Evolutionary conservation across 805 yeast species (phyloP).

Genomic region (Candida khao-thaluensis): DNA sequence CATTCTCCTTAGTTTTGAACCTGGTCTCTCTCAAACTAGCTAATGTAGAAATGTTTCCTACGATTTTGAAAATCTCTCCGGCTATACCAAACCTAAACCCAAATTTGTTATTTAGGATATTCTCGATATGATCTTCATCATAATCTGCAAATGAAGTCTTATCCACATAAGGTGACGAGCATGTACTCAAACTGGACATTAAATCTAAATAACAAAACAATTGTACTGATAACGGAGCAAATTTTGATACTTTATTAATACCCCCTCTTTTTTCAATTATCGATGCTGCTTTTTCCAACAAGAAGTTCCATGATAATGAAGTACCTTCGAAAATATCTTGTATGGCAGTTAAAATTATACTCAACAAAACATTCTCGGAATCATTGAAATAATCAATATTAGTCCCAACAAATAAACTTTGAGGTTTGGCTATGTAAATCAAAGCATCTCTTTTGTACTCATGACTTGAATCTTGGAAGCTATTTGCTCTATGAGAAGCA

Average conservation of each 20-base stretch:
- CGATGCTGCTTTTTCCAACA: conserved; percentile 21
- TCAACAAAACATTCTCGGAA: conserved; percentile 18
- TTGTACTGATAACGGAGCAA: conserved; percentile 24
- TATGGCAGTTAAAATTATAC: conserved; percentile 20
- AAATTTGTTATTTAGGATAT: conserved; percentile 21
- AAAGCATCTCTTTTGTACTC: conserved; percentile 11
- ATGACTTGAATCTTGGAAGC: not conserved
- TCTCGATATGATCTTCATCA: conserved; percentile 18
- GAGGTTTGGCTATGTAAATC: conserved; percentile 16
- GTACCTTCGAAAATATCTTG: conserved; percentile 28
- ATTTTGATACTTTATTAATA: conserved; percentile 15
- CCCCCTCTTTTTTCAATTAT: conserved; percentile 24
- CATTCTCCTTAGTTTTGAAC: conserved; percentile 17
- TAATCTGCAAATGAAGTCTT: conserved; percentile 10
- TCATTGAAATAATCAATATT: conserved; percentile 14
- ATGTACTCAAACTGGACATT: conserved; percentile 26
- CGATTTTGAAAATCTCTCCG: conserved; percentile 26
- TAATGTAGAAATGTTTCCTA: conserved; percentile 27
- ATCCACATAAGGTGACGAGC: conserved; percentile 22
- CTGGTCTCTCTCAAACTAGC: conserved; percentile 21
- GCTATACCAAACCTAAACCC: conserved; percentile 30
- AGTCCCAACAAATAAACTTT: conserved; percentile 13
- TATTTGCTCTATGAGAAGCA: conserved; percentile 22
- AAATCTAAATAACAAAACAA: conserved; percentile 29
- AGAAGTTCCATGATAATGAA: conserved; percentile 25